Evolutionary conservation across 169 alveolate genomes (phyloP).

Genomic region (Neospora caninum): DNA sequence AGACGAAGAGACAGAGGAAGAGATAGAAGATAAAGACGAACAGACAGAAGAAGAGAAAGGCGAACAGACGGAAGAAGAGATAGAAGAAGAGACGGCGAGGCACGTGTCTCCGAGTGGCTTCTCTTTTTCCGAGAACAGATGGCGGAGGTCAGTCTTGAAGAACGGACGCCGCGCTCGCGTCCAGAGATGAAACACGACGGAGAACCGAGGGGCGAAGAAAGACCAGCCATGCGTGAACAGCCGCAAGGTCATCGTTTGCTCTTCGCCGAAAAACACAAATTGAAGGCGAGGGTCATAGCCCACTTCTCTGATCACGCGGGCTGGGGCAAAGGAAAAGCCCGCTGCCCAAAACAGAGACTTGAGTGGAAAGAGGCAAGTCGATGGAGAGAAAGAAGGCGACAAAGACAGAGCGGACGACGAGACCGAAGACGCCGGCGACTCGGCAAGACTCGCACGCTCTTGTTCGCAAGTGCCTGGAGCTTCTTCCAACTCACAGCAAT

Average conservation of each 20-base stretch:
- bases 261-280: conserved; percentile 51
- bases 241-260: conserved; percentile 47
- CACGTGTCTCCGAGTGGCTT: too few relatives aligned
- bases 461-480: too few relatives aligned
- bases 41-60: too few relatives aligned
- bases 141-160: not conserved
- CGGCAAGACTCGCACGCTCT: not conserved
- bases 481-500: not conserved
- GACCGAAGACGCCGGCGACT: not conserved
- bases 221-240: conserved; percentile 47
- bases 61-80: too few relatives aligned
- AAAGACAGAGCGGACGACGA: not conserved
- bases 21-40: too few relatives aligned
- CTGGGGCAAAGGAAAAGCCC: conserved; percentile 41
- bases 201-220: conserved; percentile 25
- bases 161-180: conserved; percentile 18
- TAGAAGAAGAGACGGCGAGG: too few relatives aligned
- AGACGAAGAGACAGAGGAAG: too few relatives aligned
- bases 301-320: not conserved
- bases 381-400: not conserved
- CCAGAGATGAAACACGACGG: conserved; percentile 52
- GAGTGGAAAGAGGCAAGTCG: not conserved
- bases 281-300: conserved; percentile 37
- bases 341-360: conserved; percentile 49
- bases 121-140: not conserved